These are phyloP conservation scores for Herpotrichia juniperi DNA, from an alignment of 2,329 filamentous ascomycete species.

Conservation along the genomic window DNA sequence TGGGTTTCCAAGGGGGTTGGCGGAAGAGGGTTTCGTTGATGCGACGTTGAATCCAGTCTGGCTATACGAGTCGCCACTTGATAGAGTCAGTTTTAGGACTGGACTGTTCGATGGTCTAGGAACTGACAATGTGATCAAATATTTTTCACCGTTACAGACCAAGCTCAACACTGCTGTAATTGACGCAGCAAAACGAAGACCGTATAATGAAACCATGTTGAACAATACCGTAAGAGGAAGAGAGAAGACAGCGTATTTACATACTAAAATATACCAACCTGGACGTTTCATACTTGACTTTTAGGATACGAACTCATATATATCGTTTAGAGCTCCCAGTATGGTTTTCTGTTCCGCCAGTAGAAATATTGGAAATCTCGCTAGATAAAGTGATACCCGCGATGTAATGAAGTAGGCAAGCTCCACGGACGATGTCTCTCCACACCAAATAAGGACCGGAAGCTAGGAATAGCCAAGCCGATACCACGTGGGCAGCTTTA, in stretches of 20 bases:
- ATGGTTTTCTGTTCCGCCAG: not conserved
- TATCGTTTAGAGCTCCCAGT: not conserved
- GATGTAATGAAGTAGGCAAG: not conserved
- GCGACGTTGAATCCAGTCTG: conserved; percentile 24
- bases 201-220: not conserved
- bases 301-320: not conserved
- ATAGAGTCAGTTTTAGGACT: not conserved
- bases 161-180: not conserved
- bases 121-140: conserved; percentile 18
- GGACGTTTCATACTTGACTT: not conserved
- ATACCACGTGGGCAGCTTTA: too few relatives aligned
- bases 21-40: conserved; percentile 18
- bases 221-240: not conserved
- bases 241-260: not conserved
- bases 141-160: not conserved
- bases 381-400: not conserved
- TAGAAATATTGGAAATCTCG: not conserved
- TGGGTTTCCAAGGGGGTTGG: conserved; percentile 28
- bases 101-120: not conserved
- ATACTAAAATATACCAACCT: not conserved
- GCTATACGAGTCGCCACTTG: conserved; percentile 29
- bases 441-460: not conserved
- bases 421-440: conserved; percentile 9
- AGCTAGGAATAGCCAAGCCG: too few relatives aligned
- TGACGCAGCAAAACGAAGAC: not conserved